Evolutionary conservation across 768 basidiomycete species (phyloP).

Genomic region (Mycena kentingensis): DNA sequence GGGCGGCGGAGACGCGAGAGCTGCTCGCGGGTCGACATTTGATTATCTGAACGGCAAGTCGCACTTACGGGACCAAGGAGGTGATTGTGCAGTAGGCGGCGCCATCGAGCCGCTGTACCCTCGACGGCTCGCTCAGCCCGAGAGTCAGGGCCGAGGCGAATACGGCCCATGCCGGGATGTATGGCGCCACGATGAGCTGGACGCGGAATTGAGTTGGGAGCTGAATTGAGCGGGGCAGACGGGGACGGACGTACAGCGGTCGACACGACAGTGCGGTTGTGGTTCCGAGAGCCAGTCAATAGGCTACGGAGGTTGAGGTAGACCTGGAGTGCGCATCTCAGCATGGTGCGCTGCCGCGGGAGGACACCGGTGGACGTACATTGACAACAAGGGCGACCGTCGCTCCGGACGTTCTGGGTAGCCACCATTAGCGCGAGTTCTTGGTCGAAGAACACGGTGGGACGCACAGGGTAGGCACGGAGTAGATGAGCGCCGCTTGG

Average conservation of each 20-base stretch:
- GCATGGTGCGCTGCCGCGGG: background rate
- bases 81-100: constrained; percentile 9
- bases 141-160: constrained; percentile 3
- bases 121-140: constrained; percentile 7
- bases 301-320: constrained; percentile 12
- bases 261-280: background rate
- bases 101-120: background rate
- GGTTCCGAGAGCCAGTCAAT: background rate
- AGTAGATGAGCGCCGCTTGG: constrained; percentile 22
- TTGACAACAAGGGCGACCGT: constrained; percentile 26
- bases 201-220: background rate
- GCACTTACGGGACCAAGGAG: constrained; percentile 1
- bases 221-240: background rate
- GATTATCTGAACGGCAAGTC: background rate
- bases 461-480: constrained; percentile 22
- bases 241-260: constrained; percentile 5
- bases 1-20: constrained; percentile 1
- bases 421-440: background rate
- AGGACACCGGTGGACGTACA: constrained; percentile 5
- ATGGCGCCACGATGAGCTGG: constrained; percentile 17
- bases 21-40: background rate
- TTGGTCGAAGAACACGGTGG: background rate
- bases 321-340: constrained; percentile 2
- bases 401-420: constrained; percentile 19
- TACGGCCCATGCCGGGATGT: constrained; percentile 18